Base-by-base conservation (phyloP, 140 eudicot genomes). In the Oenanthe javanica region DNA sequence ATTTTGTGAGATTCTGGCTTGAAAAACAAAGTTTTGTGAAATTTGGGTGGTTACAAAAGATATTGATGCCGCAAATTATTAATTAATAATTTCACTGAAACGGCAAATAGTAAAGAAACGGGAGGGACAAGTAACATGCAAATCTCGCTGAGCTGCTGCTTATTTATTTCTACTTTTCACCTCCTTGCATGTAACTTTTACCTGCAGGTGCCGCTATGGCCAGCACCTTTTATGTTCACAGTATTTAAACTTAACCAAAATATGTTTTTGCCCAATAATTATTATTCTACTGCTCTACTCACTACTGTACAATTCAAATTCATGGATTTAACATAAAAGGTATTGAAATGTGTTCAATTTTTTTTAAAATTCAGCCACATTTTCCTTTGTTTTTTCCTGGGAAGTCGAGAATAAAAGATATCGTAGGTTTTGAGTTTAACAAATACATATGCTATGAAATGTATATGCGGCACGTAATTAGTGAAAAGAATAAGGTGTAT, bases 101-200 rank as follows among this genome's bases (percentile, higher is more conserved):
- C 42, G 7, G 72, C 72, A 66, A 27, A 4, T 4, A 66, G 43
- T 66, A 66, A 66, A 66, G 43, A 66, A 66, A 1, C 10, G 8
- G 0, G 84, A 75, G 75, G 84, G 81, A 80, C 83, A 84, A 83
- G 83, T 83, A 83, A 79, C 86, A 79, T 74, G 86, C 86, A 74
- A 50, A 79, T 84, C 86, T 84, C 74, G 36, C 36, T 31, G 36
- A 31, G 36, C 36, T 31, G 83, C 75, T 77, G 69, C 74, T 52
- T 48, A 18, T 40, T 78, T 38, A 18, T 54, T 59, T 67, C 77
- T 66, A 79, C 49, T 79, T 73, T 46, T 73, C 8, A 45, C 36
- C 27, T 57, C 18, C 48, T 67, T n/a, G 31, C 48, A 50, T 79
- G 38, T 16, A 66, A 72, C 31, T 54, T 64, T 64, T 19, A 45